Evolutionary conservation across 805 yeast genomes (phyloP), one percentile per base, ranked within the genome.

Genomic region (Kodamaea restingae): DNA sequence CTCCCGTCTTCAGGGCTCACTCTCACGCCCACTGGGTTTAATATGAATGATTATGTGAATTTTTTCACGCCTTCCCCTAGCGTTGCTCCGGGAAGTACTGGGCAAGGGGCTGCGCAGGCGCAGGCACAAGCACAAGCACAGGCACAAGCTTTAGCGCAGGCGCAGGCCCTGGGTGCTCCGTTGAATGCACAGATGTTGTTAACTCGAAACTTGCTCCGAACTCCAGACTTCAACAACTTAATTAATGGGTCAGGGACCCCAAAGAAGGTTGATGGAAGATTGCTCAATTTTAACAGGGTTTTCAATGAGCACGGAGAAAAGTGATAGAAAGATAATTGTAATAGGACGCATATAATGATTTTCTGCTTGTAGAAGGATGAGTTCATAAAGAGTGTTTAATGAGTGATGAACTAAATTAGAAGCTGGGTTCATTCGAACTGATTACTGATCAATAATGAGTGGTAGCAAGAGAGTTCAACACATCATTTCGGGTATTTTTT

Each of bases 1-100:
- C 52, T 67, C 26, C 74, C 73, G 3, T 66, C 72, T 2, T 61
- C 65, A 2, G 73, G 73, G 0, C 50, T 68, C 30, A 68, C 71
- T 10, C 67, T 70, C 22, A 59, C 73, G 7, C 82, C 85, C 0
- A 83, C 83, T 1, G 84, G 82, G 2, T 85, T 86, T 64, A 85
- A 86, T 58, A 78, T 86, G 80, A 81, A 78, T 54, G 95, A 86
- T 55, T 86, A 84, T 56, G 83, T 87, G 27, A 83, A 86, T 54
- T 71, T 84, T 46, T 81, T 81, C 55, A 80, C 90, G 1, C 93
- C 93, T 3, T 78, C 85, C 7, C 84, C 84, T 2, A 67, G 70
- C 7, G 38, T 42, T 2, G 45, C 44, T 12, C 40, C 38, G 11
- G 38, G 40, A 12, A 42, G 34, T 17, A 30, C 32, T 8, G 42